Evolutionary conservation across 2,329 filamentous ascomycete species (phyloP).

Genomic region (Fusarium secorum): DNA sequence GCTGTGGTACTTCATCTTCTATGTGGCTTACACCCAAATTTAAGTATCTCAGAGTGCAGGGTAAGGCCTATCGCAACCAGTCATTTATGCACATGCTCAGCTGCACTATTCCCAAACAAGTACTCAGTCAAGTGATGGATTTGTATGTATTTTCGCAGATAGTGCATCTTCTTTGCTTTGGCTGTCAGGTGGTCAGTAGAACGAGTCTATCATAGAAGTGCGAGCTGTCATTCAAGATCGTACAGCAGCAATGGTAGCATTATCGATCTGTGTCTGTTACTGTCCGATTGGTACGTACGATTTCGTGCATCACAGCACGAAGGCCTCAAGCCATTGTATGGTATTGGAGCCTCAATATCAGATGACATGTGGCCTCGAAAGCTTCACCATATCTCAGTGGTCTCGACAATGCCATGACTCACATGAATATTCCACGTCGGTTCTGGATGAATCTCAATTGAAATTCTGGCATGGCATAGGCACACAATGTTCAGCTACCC

Average conservation of each 20-base stretch:
- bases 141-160: background rate
- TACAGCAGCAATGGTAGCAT: slow-evolving; percentile 21
- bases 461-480: background rate
- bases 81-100: slow-evolving; percentile 39
- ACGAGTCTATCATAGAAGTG: slow-evolving; percentile 8
- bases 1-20: background rate
- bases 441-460: background rate
- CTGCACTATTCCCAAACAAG: slow-evolving; percentile 26
- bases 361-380: slow-evolving; percentile 7
- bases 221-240: slow-evolving; percentile 17
- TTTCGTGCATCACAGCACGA: slow-evolving; percentile 34
- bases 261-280: slow-evolving; percentile 22
- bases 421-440: background rate
- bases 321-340: slow-evolving; percentile 21
- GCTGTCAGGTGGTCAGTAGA: slow-evolving; percentile 4
- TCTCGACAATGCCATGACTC: background rate
- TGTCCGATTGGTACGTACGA: slow-evolving; percentile 26
- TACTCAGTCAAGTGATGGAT: slow-evolving; percentile 22
- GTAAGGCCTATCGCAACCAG: slow-evolving; percentile 28
- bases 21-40: background rate
- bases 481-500: slow-evolving; percentile 4
- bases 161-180: background rate
- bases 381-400: background rate
- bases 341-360: background rate
- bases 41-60: slow-evolving; percentile 19